Evolutionary conservation across 2,329 filamentous ascomycete genomes (phyloP), one percentile per base, ranked within the genome.

Genomic region (Pyricularia grisea): DNA sequence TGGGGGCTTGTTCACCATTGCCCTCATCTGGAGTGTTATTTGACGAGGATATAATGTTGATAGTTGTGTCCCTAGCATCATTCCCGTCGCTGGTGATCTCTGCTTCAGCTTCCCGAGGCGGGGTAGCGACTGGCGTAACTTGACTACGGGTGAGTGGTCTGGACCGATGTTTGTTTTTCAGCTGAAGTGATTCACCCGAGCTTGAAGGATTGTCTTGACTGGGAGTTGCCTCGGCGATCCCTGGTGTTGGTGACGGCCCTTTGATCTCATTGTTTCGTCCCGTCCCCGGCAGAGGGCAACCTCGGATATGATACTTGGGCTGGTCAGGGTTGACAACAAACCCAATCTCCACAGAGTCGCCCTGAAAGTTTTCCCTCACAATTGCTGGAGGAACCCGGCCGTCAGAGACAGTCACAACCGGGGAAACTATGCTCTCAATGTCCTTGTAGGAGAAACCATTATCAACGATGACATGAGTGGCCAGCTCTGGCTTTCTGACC

Each of bases 381-480:
- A 97, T 73, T 1, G 83, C 74, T 6, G 79, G 75, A 17, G 60
- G 60, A 63, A 80, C 7, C 12, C 23, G 2, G 20, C 36, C 66
- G 67, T 36, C 14, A 67, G 67, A 11, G 71, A 36, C 11, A 73
- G 60, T 42, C 63, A 74, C n/a, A 71, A 71, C 33, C 74, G 73
- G 33, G 69, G 84, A 82, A 4, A 93, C 75, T 71, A 86, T 82
- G 12, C 79, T 81, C 68, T 89, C 76, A 7, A 97, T 81, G 69
- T 93, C 86, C 4, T 82, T 78, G 74, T 88, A 94, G 0, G 80
- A 80, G 67, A 95, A 79, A 0, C 79, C 79, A 72, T 88, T 90
- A 75, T 97, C 94, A 1, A 93, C 89, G 70, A 98, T 84, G 66
- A 97, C 81, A 78, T 97, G 92, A 0, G 91, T 96, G 20, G 95